phyloP scores from a whole-genome alignment of 2,329 filamentous ascomycete species.

The Microsporum audouinii region DNA sequence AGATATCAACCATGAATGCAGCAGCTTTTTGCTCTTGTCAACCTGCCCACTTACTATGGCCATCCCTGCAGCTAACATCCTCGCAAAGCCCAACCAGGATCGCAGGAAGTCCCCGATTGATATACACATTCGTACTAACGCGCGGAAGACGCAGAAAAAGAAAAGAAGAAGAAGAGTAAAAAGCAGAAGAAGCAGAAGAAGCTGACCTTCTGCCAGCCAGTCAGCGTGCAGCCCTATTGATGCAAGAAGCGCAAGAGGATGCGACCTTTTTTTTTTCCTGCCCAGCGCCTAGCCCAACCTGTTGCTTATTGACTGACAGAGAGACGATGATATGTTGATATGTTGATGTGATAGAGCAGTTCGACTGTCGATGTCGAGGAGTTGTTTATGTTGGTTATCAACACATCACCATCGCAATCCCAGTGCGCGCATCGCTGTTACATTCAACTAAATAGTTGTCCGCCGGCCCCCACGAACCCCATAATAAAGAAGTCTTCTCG shows the following conservation, averaged over 20 bases:
- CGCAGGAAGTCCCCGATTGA: constrained; percentile 3
- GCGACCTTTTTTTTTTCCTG: background rate
- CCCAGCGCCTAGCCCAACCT: background rate
- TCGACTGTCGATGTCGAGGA: background rate
- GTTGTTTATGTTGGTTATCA: background rate
- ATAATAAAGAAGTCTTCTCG: no score
- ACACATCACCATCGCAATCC: background rate
- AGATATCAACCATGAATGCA: no score
- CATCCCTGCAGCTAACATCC: background rate
- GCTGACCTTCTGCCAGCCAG: background rate
- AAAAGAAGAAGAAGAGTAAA: background rate
- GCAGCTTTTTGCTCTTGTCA: background rate
- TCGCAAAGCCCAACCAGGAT: background rate
- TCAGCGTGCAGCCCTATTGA: background rate
- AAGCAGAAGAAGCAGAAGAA: background rate
- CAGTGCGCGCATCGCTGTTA: no score
- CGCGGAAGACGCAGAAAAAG: background rate
- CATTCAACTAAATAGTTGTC: no score
- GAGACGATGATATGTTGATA: background rate
- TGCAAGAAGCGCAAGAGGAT: background rate
- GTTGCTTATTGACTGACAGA: background rate
- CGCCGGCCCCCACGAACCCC: no score
- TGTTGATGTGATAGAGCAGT: background rate
- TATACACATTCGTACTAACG: constrained; percentile 4
- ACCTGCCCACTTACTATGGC: background rate